Evolutionary conservation across 169 alveolate species (phyloP), one percentile per base, ranked within the genome.

Genomic region (Eimeria necatrix): DNA sequence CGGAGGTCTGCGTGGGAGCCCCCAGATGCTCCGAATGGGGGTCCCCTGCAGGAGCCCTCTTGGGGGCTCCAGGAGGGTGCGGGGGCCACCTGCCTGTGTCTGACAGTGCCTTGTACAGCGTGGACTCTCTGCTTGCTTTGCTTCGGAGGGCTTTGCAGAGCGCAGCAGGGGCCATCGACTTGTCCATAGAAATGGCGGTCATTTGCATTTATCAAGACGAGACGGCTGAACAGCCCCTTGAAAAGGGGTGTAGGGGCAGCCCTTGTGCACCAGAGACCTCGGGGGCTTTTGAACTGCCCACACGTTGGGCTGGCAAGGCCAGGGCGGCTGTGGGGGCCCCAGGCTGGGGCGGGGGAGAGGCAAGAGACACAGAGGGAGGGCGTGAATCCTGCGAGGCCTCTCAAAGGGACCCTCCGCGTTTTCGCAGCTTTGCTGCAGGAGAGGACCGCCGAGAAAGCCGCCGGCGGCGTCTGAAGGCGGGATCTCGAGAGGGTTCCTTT

Each of bases 141-240:
- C 49, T 81, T 32, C 90, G 90, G 14, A 70, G 90, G 4, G 90
- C 90, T 7, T 71, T 81, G 53, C 90, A 53, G 41, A 81, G 90
- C 24, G 90, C 90, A 81, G 90, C 90, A 22, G 90, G 90, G 52
- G 90, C 90, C 2, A 71, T 53, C 2, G 90, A 81, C 73, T 12
- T 81, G 51, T 81, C 90, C 22, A 52, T 81, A 2, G 90, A 81
- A 26, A 9, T 53, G 9, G 64, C 64, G 2, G 20, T 41, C 46
- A 53, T 81, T 22, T 81, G 90, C 52, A 52, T 81, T 7, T 81
- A 41, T 22, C 73, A 51, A 49, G 90, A 81, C 14, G 90, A 52
- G 46, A 46, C 41, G 41, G 41, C 41, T 32, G 41, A 32, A 32
- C 41, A 32, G 41, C 41, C 41, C 41, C 41, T 32, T 32, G 41